Evolutionary conservation across 1,139 yeast species (phyloP), one percentile per base, ranked within the genome.

Genomic region (Debaryomycetaceae sp.): DNA sequence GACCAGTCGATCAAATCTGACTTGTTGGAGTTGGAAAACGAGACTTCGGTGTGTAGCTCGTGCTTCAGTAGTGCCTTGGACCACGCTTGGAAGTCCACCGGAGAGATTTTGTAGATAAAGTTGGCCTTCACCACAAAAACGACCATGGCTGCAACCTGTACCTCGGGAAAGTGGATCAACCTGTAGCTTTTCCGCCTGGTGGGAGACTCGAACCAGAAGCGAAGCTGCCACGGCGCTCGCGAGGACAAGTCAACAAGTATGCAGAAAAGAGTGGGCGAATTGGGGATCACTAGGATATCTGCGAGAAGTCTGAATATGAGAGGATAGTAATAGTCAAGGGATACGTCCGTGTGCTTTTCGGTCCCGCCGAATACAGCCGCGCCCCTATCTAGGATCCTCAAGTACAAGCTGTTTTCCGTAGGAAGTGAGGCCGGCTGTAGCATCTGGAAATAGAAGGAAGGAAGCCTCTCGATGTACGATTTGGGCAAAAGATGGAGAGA

Each of bases 1-100:
- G 68, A 60, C 78, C 81, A 75, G 13, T 58, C 53, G 4, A 68
- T 47, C 17, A 79, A 47, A 13, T 66, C 67, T 6, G 45, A 50
- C 14, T 60, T 55, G 36, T 57, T 53, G 22, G 59, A 54, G 24
- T 48, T 51, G 49, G 52, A 40, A 51, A 55, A 45, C 49, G 54
- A 48, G 48, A 55, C 46, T 47, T 63, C 52, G 51, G 58, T 44
- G 39, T 56, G 48, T 41, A 58, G 41, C 42, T 62, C 63, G 42
- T 55, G 53, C 34, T 56, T 52, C 11, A 49, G 45, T 36, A 61
- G 41, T 4, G 49, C 46, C n/a, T 53, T 49, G 9, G 65, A 49
- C 72, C 75, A 65, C 24, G 47, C 43, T 23, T 43, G 34, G 35
- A 48, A 49, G 42, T 52, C 52, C 39, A 57, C 37, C 34, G 38